These are phyloP conservation scores for Athelia sp. DNA, from an alignment of 1,284 basidiomycete genomes.

Conservation along the genomic window DNA sequence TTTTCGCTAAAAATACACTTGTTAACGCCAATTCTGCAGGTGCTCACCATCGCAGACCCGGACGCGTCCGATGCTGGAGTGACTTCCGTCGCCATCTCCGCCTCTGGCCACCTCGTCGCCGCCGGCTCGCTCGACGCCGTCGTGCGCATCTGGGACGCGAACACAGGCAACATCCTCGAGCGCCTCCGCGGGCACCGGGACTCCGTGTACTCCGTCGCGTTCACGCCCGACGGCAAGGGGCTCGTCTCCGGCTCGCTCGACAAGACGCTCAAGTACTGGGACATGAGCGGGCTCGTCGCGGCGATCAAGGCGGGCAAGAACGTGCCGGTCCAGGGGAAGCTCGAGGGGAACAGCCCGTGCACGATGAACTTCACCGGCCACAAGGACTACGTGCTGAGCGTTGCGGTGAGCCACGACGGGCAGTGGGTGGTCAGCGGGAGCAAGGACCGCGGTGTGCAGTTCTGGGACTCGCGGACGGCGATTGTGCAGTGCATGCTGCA, in stretches of 20 bases:
- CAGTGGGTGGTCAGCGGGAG: slow-evolving; percentile 88
- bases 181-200: slow-evolving; percentile 21
- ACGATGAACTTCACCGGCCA: slow-evolving; percentile 76
- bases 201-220: slow-evolving; percentile 24
- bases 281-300: background rate
- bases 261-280: slow-evolving; percentile 1
- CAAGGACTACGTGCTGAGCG: slow-evolving; percentile 80
- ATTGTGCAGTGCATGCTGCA: slow-evolving; percentile 58
- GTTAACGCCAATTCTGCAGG: slow-evolving; percentile 12
- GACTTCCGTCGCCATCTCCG: slow-evolving; percentile 76
- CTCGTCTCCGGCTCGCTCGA: background rate
- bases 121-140: slow-evolving; percentile 27
- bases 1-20: background rate
- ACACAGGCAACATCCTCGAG: slow-evolving; percentile 7
- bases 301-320: background rate
- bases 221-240: slow-evolving; percentile 10
- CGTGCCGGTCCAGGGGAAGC: slow-evolving; percentile 12
- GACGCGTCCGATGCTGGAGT: slow-evolving; percentile 71
- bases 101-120: slow-evolving; percentile 41
- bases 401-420: slow-evolving; percentile 80
- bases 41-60: slow-evolving; percentile 56
- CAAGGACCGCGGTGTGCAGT: slow-evolving; percentile 86
- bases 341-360: background rate
- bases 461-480: slow-evolving; percentile 68
- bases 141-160: slow-evolving; percentile 20